Evolutionary conservation across 352 stramenopile species (phyloP).

Genomic region (Globisporangium camurandrum): DNA sequence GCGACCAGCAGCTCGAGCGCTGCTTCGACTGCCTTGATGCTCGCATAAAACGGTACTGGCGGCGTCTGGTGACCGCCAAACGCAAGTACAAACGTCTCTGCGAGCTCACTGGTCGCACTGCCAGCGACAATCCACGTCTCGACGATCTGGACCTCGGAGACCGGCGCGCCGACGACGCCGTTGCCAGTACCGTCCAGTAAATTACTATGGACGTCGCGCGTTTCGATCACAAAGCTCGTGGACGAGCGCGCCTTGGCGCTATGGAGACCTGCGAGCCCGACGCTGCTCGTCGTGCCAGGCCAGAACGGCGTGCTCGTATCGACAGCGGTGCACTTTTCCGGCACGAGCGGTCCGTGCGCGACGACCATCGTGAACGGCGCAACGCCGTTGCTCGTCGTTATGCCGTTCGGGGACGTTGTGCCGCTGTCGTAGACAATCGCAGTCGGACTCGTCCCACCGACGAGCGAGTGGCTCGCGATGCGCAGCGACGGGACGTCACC

Average conservation of each 20-base stretch:
- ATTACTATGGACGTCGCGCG: conserved; percentile 88
- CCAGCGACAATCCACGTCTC: conserved; percentile 54
- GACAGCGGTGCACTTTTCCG: conserved; percentile 57
- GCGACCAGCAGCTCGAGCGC: conserved; percentile 77
- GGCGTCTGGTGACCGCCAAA: conserved; percentile 58
- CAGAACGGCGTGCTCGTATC: conserved; percentile 49
- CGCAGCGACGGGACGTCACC: conserved; percentile 35
- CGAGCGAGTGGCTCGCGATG: conserved; percentile 21
- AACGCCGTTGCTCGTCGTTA: conserved; percentile 27
- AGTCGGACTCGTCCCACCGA: conserved; percentile 20
- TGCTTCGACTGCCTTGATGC: conserved; percentile 66
- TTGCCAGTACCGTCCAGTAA: conserved; percentile 78
- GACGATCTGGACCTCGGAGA: conserved; percentile 89
- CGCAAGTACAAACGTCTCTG: conserved; percentile 69
- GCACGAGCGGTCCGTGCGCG: conserved; percentile 49
- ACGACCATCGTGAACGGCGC: conserved; percentile 51
- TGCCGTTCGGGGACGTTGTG: conserved; percentile 20
- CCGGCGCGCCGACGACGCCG: conserved; percentile 36
- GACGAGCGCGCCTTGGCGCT: conserved; percentile 55
- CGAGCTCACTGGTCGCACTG: conserved; percentile 26
- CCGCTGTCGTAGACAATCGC: conserved; percentile 29
- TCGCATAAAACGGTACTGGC: conserved; percentile 54
- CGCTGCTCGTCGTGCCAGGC: conserved; percentile 46
- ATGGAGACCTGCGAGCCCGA: conserved; percentile 53
- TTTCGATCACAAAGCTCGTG: conserved; percentile 89